Evolutionary conservation across 2,329 filamentous ascomycete genomes (phyloP).

Genomic region (Fusarium vanettenii): DNA sequence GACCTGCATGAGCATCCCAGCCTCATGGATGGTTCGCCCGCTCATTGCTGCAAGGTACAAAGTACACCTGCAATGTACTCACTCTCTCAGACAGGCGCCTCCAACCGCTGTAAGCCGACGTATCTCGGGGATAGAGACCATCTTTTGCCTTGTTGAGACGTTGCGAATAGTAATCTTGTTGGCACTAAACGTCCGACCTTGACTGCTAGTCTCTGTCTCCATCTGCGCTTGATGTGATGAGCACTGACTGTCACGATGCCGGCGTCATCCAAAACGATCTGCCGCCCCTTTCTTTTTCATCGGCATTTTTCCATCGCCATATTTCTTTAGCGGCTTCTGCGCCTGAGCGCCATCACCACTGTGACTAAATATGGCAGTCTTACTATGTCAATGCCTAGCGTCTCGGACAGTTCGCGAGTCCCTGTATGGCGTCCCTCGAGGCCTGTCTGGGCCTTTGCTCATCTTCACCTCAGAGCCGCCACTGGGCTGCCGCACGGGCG

Average conservation of each 20-base stretch:
- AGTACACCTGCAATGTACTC: not conserved
- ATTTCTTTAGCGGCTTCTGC: conserved; percentile 25
- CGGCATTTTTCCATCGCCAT: conserved; percentile 7
- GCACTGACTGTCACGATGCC: conserved; percentile 3
- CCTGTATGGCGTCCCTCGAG: conserved; percentile 26
- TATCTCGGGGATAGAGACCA: conserved; percentile 3
- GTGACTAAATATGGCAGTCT: conserved; percentile 22
- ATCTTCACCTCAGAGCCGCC: conserved; percentile 29
- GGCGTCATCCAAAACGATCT: conserved; percentile 35
- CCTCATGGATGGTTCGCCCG: conserved; percentile 8
- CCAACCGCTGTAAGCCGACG: conserved; percentile 15
- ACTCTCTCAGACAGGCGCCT: not conserved
- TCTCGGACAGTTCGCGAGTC: conserved; percentile 18
- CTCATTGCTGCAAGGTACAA: conserved; percentile 31
- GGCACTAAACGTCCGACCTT: conserved; percentile 9
- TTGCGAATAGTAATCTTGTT: conserved; percentile 24
- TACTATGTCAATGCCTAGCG: conserved; percentile 19
- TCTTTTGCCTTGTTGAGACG: conserved; percentile 7
- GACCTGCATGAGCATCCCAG: conserved; percentile 33
- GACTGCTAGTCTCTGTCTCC: conserved; percentile 10
- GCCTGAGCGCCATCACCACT: conserved; percentile 20
- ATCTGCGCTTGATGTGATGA: not conserved
- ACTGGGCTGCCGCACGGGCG: conserved; percentile 32
- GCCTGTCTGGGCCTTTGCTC: conserved; percentile 30
- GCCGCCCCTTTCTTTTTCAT: conserved; percentile 33